These are phyloP conservation scores for Puccinia triticina DNA, from an alignment of 1,284 basidiomycete genomes.

Conservation along the genomic window DNA sequence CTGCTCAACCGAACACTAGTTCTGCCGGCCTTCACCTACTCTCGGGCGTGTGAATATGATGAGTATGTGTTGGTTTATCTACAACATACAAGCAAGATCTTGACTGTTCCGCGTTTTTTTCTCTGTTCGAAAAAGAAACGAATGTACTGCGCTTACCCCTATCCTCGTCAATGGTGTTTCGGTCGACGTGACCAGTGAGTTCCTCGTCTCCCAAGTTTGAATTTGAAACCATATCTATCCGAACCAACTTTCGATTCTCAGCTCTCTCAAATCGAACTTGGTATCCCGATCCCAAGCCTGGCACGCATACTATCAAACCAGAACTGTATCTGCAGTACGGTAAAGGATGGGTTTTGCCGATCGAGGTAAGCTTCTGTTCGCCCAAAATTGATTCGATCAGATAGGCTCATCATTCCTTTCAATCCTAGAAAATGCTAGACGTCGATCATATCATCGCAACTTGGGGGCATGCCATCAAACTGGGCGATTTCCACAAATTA, in stretches of 20 bases:
- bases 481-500: conserved; percentile 30
- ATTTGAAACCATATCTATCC: neutral
- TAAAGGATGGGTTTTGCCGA: conserved; percentile 46
- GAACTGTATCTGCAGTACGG: conserved; percentile 14
- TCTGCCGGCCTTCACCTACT: conserved; percentile 43
- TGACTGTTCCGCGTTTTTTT: neutral
- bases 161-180: conserved; percentile 37
- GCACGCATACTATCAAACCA: conserved; percentile 14
- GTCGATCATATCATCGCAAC: conserved; percentile 27
- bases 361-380: conserved; percentile 27
- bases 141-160: conserved; percentile 40
- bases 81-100: neutral
- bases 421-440: conserved; percentile 36
- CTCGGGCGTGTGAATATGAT: conserved; percentile 41
- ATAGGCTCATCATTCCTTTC: neutral
- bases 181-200: conserved; percentile 29
- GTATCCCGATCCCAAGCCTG: conserved; percentile 46
- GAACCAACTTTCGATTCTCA: neutral
- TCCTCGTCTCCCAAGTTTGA: neutral
- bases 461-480: conserved; percentile 39
- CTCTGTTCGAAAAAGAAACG: conserved; percentile 7
- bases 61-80: conserved; percentile 25
- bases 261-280: conserved; percentile 24
- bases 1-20: conserved; percentile 46
- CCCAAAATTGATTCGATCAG: neutral